These are phyloP conservation scores for Aspergillus aculeatus DNA, from an alignment of 2,329 filamentous ascomycete genomes.

Conservation along the genomic window DNA sequence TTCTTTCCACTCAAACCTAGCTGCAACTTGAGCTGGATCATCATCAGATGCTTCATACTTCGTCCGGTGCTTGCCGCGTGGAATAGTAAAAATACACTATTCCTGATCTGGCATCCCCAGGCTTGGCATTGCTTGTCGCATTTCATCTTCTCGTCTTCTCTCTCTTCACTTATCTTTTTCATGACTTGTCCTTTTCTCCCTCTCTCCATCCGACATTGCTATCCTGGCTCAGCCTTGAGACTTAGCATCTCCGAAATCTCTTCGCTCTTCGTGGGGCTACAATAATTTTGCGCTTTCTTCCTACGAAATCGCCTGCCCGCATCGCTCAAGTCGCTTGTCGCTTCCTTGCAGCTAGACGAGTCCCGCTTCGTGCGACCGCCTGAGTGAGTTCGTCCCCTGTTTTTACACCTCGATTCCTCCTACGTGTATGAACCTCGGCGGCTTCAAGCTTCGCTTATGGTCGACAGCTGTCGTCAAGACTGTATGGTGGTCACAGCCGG, in stretches of 20 bases:
- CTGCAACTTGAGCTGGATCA: no score
- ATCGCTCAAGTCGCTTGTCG: not conserved
- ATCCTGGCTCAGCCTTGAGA: not conserved
- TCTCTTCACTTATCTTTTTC: not conserved
- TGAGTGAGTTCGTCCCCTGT: not conserved
- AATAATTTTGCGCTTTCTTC: not conserved
- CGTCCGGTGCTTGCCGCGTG: not conserved
- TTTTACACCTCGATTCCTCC: not conserved
- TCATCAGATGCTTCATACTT: not conserved
- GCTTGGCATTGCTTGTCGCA: conserved; percentile 21
- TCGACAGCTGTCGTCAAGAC: not conserved
- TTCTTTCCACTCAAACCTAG: not conserved
- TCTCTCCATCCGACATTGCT: not conserved
- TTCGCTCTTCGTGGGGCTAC: not conserved
- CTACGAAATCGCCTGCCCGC: not conserved
- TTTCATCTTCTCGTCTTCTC: conserved; percentile 3
- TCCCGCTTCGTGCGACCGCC: conserved; percentile 5
- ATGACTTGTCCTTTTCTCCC: not conserved
- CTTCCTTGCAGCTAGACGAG: not conserved
- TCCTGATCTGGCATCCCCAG: conserved; percentile 19
- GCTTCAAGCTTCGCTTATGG: not conserved
- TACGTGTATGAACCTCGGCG: not conserved
- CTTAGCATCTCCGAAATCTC: not conserved
- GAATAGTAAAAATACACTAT: conserved; percentile 4
- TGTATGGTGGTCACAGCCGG: not conserved